Evolutionary conservation across 1,284 basidiomycete species (phyloP).

Genomic region (Ceratobasidium papillatum): DNA sequence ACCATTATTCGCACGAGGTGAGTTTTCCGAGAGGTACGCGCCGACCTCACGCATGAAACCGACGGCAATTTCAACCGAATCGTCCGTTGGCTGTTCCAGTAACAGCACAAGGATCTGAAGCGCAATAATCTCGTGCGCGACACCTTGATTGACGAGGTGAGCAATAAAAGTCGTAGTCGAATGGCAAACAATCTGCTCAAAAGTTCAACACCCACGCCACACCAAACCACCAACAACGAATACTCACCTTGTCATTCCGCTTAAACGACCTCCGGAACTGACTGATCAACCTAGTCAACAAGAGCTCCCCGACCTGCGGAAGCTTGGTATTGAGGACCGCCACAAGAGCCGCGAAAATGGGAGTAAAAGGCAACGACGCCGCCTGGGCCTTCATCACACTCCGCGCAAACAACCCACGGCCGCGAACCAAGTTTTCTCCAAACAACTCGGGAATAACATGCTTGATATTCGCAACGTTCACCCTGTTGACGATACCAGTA

Average conservation of each 20-base stretch:
- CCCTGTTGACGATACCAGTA: conserved; percentile 99
- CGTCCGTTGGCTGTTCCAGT: conserved; percentile 94
- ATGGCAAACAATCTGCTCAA: conserved; percentile 81
- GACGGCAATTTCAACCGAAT: conserved; percentile 98
- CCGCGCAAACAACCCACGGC: conserved; percentile 87
- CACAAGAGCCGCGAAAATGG: conserved; percentile 94
- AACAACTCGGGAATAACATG: conserved; percentile 94
- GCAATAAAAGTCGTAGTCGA: conserved; percentile 96
- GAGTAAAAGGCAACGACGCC: conserved; percentile 95
- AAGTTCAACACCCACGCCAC: conserved; percentile 19
- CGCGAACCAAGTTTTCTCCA: conserved; percentile 89
- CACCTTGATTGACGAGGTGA: conserved; percentile 95
- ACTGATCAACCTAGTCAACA: conserved; percentile 88
- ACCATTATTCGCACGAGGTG: conserved; percentile 91
- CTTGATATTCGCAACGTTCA: conserved; percentile 97
- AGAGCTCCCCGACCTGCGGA: conserved; percentile 93
- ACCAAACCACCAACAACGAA: neutral
- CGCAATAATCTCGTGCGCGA: conserved; percentile 94
- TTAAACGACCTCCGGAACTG: conserved; percentile 97
- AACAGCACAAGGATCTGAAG: conserved; percentile 95
- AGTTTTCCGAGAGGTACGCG: conserved; percentile 92
- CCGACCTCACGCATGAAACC: conserved; percentile 98
- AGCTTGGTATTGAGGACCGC: conserved; percentile 98
- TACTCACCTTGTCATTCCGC: conserved; percentile 92
- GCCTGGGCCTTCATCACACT: conserved; percentile 99